These are phyloP conservation scores for Reutealis trisperma DNA, from an alignment of 345 rosid species.

Conservation along the genomic window DNA sequence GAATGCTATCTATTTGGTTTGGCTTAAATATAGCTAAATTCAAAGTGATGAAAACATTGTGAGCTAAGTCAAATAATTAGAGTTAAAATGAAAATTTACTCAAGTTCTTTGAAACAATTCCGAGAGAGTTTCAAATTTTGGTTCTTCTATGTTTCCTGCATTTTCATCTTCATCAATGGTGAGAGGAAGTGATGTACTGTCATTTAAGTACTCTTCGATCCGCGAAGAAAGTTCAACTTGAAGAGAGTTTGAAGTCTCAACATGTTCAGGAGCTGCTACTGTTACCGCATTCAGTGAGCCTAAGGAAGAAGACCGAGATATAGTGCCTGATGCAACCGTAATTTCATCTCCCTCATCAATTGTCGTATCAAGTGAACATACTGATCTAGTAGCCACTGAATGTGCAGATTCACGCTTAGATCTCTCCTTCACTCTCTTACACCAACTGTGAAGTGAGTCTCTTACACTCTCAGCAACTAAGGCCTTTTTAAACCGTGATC, in stretches of 20 bases:
- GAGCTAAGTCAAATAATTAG: too few relatives aligned
- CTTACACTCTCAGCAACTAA: constrained; percentile 83
- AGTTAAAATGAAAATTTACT: neutral
- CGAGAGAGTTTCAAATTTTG: constrained; percentile 46
- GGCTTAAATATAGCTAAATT: too few relatives aligned
- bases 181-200: constrained; percentile 34
- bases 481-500: constrained; percentile 77
- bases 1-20: too few relatives aligned
- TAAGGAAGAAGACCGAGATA: constrained; percentile 70
- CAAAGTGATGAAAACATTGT: too few relatives aligned
- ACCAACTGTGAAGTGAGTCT: constrained; percentile 94
- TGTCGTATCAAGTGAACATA: constrained; percentile 73
- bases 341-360: constrained; percentile 79
- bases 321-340: constrained; percentile 69
- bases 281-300: constrained; percentile 66
- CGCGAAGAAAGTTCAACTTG: constrained; percentile 45
- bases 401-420: constrained; percentile 54
- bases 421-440: constrained; percentile 75
- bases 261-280: constrained; percentile 41
- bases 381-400: constrained; percentile 64
- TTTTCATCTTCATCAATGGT: constrained; percentile 46
- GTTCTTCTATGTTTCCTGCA: constrained; percentile 34
- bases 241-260: constrained; percentile 34
- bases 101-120: constrained; percentile 64
- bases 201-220: constrained; percentile 58